Base-by-base conservation (phyloP, 2,329 filamentous ascomycete species). In the Penicillium expansum region DNA sequence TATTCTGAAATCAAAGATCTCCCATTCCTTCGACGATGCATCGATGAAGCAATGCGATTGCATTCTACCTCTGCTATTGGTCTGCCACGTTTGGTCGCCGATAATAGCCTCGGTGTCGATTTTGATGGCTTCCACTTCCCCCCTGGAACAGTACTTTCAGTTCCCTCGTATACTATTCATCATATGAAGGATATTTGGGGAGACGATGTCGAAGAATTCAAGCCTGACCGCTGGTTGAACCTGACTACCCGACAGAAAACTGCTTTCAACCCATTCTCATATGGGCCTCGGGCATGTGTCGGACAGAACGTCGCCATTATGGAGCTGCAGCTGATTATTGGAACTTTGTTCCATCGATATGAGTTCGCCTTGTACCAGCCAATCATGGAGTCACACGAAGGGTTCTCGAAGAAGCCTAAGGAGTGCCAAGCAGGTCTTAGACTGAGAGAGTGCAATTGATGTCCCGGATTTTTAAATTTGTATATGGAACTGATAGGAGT, bases 291-390 rank as follows among this genome's bases (percentile, higher is more conserved):
- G 14, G 72, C 75, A n/a, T 77, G 76, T 55, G 73, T 77, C 32
- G 75, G 75, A 4, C 69, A 74, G 41, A 77, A 78, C 58, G 70
- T 78, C 27, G 76, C 76, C 3, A 68, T 75, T 39, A 77, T 77
- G 72, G 74, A 76, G 47, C 60, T 77, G 54, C 67, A 73, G 13
- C 62, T 77, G 41, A 76, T 75, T 54, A 67, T 77, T 41, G 67
- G 71, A 10, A 62, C 65, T 29, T 44, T 65, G 29, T 67, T 67
- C 22, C 57, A 57, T 48, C 54, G 64, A 9, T 67, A 65, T 49
- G 57, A 64, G 11, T 67, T 67, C 52, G 32, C 16, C 5, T 42
- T 66, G 11, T 60, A 57, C 20, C 58, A 64, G 52, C n/a, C 39
- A 3, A 42, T 45, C 14, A 60, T 66, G 49, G 58, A 64, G 38